phyloP scores from a whole-genome alignment of 208 protist genomes.

The Leishmania guyanensis region DNA sequence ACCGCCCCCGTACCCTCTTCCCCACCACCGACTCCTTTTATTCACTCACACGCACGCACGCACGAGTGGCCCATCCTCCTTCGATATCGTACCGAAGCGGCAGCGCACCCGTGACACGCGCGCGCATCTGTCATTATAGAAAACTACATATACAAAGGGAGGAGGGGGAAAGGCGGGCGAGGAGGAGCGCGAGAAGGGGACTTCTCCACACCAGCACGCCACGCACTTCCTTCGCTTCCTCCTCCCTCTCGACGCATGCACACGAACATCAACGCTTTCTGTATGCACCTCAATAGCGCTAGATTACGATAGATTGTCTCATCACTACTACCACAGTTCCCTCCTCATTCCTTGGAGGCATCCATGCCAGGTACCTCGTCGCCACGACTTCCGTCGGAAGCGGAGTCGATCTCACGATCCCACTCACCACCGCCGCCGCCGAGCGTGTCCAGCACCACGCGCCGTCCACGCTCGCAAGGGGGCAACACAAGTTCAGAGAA shows the following conservation, averaged over 20 bases:
- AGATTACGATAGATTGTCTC: not conserved
- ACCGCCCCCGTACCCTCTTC: not conserved
- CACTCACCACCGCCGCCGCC: conserved; percentile 9
- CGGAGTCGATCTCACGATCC: not conserved
- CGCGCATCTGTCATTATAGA: not conserved
- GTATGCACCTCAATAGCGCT: not conserved
- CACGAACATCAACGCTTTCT: not conserved
- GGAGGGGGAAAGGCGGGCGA: not conserved
- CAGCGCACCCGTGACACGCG: not conserved
- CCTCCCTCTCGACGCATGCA: not conserved
- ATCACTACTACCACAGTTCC: not conserved
- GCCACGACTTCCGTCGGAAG: not conserved
- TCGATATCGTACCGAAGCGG: not conserved
- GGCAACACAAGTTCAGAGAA: not conserved
- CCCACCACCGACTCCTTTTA: not conserved
- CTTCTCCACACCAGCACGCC: not conserved
- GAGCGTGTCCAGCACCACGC: conserved; percentile 14
- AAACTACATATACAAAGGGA: not conserved
- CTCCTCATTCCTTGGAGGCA: not conserved
- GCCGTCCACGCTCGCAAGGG: not conserved
- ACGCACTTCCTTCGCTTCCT: not conserved
- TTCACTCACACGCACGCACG: conserved; percentile 9
- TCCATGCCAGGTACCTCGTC: not conserved
- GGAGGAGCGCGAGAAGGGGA: no score
- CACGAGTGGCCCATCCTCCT: not conserved